These are phyloP conservation scores for Fusarium hainanense DNA, from an alignment of 2,329 filamentous ascomycete genomes.

Conservation along the genomic window DNA sequence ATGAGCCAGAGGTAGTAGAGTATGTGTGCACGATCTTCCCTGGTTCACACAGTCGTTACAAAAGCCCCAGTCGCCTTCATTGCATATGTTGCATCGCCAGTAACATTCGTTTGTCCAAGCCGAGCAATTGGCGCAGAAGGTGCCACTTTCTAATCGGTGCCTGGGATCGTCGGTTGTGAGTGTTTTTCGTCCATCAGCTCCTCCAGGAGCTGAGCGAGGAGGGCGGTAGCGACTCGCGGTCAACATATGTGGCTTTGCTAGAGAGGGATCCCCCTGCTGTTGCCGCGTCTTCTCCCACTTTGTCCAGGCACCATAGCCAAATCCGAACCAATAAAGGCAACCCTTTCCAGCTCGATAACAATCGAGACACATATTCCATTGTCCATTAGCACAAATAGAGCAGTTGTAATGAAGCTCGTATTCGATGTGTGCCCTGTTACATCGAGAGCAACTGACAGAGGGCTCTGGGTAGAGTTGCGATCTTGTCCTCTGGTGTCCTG, in stretches of 20 bases:
- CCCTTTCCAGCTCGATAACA: slow-evolving; percentile 84
- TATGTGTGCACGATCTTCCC: slow-evolving; percentile 83
- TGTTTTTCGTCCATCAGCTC: slow-evolving; percentile 66
- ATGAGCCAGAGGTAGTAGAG: slow-evolving; percentile 80
- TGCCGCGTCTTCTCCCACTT: slow-evolving; percentile 69
- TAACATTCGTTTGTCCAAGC: slow-evolving; percentile 83
- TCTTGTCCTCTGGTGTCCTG: slow-evolving; percentile 55
- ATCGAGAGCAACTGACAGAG: slow-evolving; percentile 77
- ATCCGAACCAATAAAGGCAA: slow-evolving; percentile 89
- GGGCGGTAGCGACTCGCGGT: slow-evolving; percentile 66
- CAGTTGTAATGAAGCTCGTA: slow-evolving; percentile 91
- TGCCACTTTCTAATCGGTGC: slow-evolving; percentile 77
- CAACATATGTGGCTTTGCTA: slow-evolving; percentile 67
- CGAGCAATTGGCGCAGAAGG: slow-evolving; percentile 84
- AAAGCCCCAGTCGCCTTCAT: slow-evolving; percentile 94
- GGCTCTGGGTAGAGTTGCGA: slow-evolving; percentile 74
- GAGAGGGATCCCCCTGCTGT: slow-evolving; percentile 52
- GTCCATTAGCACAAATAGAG: slow-evolving; percentile 72
- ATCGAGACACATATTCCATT: slow-evolving; percentile 81
- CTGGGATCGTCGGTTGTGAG: slow-evolving; percentile 75
- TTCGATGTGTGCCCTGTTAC: slow-evolving; percentile 78
- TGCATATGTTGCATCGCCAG: slow-evolving; percentile 89
- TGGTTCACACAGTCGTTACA: slow-evolving; percentile 89
- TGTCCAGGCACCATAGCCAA: slow-evolving; percentile 76
- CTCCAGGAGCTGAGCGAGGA: slow-evolving; percentile 61